Percentiles rank a stretch among this genome's conserved stretches.
phyloP scores from a whole-genome alignment of 371 early-diverging fungal species.

The Mortierella polycephala region DNA sequence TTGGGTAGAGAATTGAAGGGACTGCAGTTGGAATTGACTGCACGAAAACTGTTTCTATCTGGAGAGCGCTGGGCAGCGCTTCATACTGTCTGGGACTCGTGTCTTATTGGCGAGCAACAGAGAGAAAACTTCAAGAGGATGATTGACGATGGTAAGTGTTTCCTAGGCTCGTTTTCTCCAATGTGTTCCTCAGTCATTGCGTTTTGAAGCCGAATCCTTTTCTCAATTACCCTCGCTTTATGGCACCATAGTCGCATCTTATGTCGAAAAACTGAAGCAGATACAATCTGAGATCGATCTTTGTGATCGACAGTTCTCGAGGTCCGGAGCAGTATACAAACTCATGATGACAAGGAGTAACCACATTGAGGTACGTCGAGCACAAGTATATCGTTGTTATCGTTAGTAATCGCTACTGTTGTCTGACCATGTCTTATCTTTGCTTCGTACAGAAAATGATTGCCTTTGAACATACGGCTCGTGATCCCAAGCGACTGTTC shows the following conservation, averaged over 20 bases:
- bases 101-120: conserved; percentile 16
- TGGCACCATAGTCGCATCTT: conserved; percentile 50
- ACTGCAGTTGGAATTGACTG: conserved; percentile 57
- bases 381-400: not conserved
- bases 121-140: conserved; percentile 22
- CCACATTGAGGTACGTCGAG: conserved; percentile 61
- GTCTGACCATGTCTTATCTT: not conserved
- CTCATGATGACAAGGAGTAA: conserved; percentile 68
- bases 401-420: not conserved
- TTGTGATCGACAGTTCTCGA: conserved; percentile 34
- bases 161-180: not conserved
- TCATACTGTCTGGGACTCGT: conserved; percentile 57
- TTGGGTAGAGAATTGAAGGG: conserved; percentile 55
- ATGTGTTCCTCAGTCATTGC: not conserved
- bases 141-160: conserved; percentile 49
- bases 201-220: not conserved
- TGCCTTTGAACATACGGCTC: conserved; percentile 89
- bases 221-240: not conserved
- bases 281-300: conserved; percentile 56
- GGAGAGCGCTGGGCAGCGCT: conserved; percentile 47
- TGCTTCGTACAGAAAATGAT: conserved; percentile 69
- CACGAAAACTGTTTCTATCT: conserved; percentile 58
- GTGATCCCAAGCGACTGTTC: conserved; percentile 86
- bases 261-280: conserved; percentile 56
- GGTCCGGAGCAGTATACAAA: conserved; percentile 55